phyloP scores from a whole-genome alignment of 1,284 basidiomycete genomes.

The Cutaneotrichosporon sp. region DNA sequence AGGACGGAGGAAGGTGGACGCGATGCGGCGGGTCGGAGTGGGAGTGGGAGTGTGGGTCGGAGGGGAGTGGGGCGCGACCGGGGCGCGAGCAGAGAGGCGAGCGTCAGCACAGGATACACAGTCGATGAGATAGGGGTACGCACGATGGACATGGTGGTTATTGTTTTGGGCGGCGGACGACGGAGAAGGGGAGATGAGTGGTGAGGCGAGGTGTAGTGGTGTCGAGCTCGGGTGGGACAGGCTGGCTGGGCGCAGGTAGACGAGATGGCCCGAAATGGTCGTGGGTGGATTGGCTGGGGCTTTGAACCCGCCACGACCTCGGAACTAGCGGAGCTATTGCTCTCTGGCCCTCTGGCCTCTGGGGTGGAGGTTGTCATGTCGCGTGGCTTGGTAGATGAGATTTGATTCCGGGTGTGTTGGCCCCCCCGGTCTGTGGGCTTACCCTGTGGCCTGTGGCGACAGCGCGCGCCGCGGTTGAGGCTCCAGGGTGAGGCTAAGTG shows the following conservation, averaged over 20 bases:
- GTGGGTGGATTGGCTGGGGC: conserved; percentile 3
- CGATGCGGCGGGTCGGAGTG: not conserved
- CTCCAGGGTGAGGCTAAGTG: too few relatives aligned
- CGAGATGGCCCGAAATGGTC: conserved; percentile 12
- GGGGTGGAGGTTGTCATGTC: not conserved
- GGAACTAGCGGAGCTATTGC: not conserved
- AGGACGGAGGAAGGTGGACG: not conserved
- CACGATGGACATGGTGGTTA: conserved; percentile 16
- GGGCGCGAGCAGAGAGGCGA: not conserved
- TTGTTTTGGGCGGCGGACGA: not conserved
- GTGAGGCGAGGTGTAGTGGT: not conserved
- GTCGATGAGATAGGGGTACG: not conserved
- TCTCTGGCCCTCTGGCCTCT: not conserved
- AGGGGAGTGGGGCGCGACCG: conserved; percentile 1
- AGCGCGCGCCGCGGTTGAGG: too few relatives aligned
- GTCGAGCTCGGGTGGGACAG: not conserved
- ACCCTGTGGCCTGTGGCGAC: too few relatives aligned
- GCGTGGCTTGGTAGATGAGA: not conserved
- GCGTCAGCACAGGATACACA: not conserved
- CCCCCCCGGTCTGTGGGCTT: too few relatives aligned
- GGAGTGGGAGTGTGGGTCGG: too few relatives aligned
- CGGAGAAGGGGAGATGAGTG: conserved; percentile 7
- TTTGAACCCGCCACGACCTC: not conserved
- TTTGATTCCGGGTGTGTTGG: too few relatives aligned
- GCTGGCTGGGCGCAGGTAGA: not conserved